Conservation (phyloP, 2,329 filamentous ascomycete genomes). For the Fusarium liriodendri region DNA sequence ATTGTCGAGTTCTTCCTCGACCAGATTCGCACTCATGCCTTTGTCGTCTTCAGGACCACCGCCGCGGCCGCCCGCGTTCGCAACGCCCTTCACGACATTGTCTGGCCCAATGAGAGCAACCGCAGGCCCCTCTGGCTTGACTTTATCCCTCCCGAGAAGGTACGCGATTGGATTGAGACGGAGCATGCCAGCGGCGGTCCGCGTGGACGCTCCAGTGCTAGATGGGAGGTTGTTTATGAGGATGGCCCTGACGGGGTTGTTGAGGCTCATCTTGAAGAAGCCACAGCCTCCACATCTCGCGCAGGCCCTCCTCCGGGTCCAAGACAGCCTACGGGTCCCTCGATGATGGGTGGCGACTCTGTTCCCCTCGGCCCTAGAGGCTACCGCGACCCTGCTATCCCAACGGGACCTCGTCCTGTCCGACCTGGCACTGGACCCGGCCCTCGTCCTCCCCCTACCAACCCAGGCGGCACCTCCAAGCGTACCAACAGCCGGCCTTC, state of each 20-base stretch:
- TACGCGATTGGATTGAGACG: constrained; percentile 78
- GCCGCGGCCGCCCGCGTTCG: constrained; percentile 82
- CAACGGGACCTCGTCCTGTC: constrained; percentile 53
- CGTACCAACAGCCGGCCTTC: constrained; percentile 56
- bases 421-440: constrained; percentile 48
- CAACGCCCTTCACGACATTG: constrained; percentile 77
- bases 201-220: constrained; percentile 54
- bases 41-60: constrained; percentile 77
- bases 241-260: constrained; percentile 65
- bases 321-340: constrained; percentile 28
- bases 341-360: constrained; percentile 45
- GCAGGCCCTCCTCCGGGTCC: constrained; percentile 24
- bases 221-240: constrained; percentile 82
- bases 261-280: constrained; percentile 62
- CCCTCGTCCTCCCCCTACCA: constrained; percentile 34
- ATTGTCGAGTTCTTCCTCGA: constrained; percentile 83
- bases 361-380: constrained; percentile 53
- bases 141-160: constrained; percentile 82
- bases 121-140: constrained; percentile 89
- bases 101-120: constrained; percentile 89
- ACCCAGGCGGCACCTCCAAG: constrained; percentile 38
- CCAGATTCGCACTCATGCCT: constrained; percentile 86
- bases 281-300: constrained; percentile 30
- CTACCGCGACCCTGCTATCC: constrained; percentile 37
- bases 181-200: constrained; percentile 64